These are phyloP conservation scores for Trypanosoma conorhini DNA, from an alignment of 208 protist species.

Conservation along the genomic window DNA sequence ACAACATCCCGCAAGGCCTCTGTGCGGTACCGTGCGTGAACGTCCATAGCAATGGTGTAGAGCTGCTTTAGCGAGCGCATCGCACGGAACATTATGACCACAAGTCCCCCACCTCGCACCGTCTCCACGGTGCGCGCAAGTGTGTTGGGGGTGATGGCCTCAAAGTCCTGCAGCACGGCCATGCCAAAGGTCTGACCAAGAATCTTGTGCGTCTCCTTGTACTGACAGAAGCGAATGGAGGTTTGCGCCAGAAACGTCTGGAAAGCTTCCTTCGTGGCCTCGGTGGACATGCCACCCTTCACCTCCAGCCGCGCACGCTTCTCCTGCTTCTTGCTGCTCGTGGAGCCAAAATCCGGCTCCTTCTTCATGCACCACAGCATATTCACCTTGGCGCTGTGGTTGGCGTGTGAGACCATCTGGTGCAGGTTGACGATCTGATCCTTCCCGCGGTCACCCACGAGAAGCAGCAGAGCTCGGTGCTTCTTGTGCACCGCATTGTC, in stretches of 20 bases:
- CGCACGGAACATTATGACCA: conserved; percentile 97
- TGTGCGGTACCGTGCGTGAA: conserved; percentile 95
- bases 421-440: conserved; percentile 99
- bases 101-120: conserved; percentile 99
- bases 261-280: conserved; percentile 97
- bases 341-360: conserved; percentile 97
- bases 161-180: conserved; percentile 99
- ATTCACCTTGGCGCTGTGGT: conserved; percentile 95
- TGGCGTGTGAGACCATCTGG: conserved; percentile 98
- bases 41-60: conserved; percentile 99
- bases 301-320: conserved; percentile 95
- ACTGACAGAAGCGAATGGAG: conserved; percentile 99
- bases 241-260: conserved; percentile 98
- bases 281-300: conserved; percentile 91
- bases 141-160: conserved; percentile 99
- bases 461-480: conserved; percentile 97
- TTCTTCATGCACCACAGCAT: conserved; percentile 99
- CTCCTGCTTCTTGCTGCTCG: conserved; percentile 94
- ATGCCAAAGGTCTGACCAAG: conserved; percentile 99
- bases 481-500: conserved; percentile 96
- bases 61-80: conserved; percentile 98
- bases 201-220: conserved; percentile 99
- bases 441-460: conserved; percentile 98
- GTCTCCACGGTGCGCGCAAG: conserved; percentile 99
- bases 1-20: conserved; percentile 91